Evolutionary conservation across 768 basidiomycete genomes (phyloP), one percentile per base, ranked within the genome.

Genomic region (Paxillus rubicundulus): DNA sequence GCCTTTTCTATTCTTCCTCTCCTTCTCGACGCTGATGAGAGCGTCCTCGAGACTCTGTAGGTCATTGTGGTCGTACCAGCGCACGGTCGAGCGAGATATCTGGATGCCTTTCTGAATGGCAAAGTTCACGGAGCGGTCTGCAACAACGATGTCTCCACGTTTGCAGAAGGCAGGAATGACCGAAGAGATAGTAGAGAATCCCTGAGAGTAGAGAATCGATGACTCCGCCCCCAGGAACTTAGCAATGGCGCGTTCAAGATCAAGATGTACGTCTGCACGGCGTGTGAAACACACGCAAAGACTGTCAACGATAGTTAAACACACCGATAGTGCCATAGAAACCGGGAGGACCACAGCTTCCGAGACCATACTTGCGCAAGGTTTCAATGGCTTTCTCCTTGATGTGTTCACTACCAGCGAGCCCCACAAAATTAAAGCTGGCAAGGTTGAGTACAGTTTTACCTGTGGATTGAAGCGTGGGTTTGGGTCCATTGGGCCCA

Each of bases 121-220:
- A 69, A 98, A 93, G 70, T 90, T 96, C 60, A 94, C 86, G n/a
- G 86, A 83, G n/a, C 92, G 85, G 70, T 99, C 96, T 4, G 93
- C 94, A n/a, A 99, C 90, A 63, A 99, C 95, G 63, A 99, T 84
- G 63, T 99, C 96, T 2, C 94, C 95, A 55, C 96, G 85, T 69
- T 99, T 98, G 77, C 89, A 92, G 72, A 98, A 99, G 1, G 97
- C 92, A 0, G 97, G 92, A 54, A 98, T 97, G 62, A 95, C 92
- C 14, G 93, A 96, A 4, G 90, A 85, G 57, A 92, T 84, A 50
- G 93, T 92, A 9, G 91, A 84, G 70, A 96, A 98, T 12, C 86
- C 87, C 72, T 98, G 96, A 1, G 94, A 87, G 69, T 98, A 98
- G 55, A 98, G 79, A 66, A 99, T 98, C 16, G 89, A 75, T 3